These are phyloP conservation scores for Botrytis pseudocinerea DNA, from an alignment of 2,329 filamentous ascomycete genomes.

Conservation along the genomic window DNA sequence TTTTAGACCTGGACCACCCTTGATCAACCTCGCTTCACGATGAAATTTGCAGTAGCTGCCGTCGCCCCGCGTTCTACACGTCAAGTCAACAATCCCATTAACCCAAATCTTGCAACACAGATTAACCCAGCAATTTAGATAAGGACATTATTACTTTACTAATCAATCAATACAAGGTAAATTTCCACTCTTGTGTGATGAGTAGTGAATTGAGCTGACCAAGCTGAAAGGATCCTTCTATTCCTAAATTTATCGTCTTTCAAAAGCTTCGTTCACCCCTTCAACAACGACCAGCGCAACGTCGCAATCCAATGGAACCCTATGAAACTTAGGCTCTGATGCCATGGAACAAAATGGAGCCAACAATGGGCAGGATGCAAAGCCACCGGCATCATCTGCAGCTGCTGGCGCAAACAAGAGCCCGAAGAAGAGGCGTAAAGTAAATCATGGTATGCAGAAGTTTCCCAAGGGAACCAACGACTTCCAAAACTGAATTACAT, in stretches of 20 bases:
- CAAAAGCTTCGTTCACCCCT: conserved; percentile 23
- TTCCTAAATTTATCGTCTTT: conserved; percentile 4
- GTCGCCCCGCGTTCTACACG: conserved; percentile 23
- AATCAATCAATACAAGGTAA: conserved; percentile 7
- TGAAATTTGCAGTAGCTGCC: conserved; percentile 23
- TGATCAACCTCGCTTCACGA: conserved; percentile 24
- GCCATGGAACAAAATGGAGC: conserved; percentile 42
- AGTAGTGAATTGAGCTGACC: conserved; percentile 27
- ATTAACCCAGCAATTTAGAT: background rate
- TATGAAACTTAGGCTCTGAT: conserved; percentile 40
- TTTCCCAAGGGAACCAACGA: conserved; percentile 28
- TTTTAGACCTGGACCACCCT: conserved; percentile 11
- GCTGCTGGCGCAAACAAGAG: conserved; percentile 49
- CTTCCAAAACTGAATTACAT: conserved; percentile 28
- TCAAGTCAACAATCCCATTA: conserved; percentile 5
- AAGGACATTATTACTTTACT: background rate
- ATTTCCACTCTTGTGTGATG: background rate
- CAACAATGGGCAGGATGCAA: conserved; percentile 40
- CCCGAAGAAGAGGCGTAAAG: conserved; percentile 83
- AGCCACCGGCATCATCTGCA: conserved; percentile 39
- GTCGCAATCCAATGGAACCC: conserved; percentile 41
- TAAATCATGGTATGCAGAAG: conserved; percentile 74
- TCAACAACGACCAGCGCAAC: conserved; percentile 32
- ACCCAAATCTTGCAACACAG: conserved; percentile 19
- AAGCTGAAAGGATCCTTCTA: conserved; percentile 20